These are phyloP conservation scores for Coniochaeta hoffmannii DNA, from an alignment of 2,329 filamentous ascomycete species.

Conservation along the genomic window DNA sequence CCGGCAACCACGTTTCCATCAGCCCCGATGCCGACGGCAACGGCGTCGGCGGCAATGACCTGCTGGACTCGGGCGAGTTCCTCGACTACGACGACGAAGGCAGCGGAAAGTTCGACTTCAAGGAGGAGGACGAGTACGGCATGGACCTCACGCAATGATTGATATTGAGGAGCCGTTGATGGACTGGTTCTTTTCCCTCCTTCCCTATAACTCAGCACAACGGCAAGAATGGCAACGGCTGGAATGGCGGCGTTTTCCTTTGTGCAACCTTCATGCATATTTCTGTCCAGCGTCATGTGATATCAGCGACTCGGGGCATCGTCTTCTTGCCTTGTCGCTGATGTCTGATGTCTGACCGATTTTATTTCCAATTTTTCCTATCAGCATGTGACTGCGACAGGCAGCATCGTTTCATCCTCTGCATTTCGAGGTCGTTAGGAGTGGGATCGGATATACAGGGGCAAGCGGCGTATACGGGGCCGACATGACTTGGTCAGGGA, in stretches of 20 bases:
- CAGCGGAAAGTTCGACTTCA: slow-evolving; percentile 70
- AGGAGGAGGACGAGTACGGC: slow-evolving; percentile 89
- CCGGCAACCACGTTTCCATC: slow-evolving; percentile 33
- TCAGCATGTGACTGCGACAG: slow-evolving; percentile 1
- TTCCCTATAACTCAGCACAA: background rate
- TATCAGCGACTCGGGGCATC: background rate
- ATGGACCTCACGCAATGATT: slow-evolving; percentile 55
- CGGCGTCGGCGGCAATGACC: slow-evolving; percentile 32
- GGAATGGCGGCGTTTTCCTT: background rate
- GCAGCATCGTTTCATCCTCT: background rate
- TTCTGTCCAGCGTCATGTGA: background rate
- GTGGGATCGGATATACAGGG: background rate
- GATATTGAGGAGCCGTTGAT: slow-evolving; percentile 3
- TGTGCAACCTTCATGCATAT: background rate
- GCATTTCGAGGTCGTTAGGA: slow-evolving; percentile 2
- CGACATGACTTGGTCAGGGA: background rate
- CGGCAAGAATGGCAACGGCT: background rate
- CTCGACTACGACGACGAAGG: slow-evolving; percentile 67
- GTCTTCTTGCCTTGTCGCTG: background rate
- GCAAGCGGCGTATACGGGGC: background rate
- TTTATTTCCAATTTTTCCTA: background rate
- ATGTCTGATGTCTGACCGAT: background rate
- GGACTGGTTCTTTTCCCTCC: background rate
- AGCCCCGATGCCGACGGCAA: slow-evolving; percentile 40
- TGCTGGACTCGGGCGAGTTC: slow-evolving; percentile 47